phyloP scores from a whole-genome alignment of 495 filamentous ascomycete genomes.

The Aspergillus panamensis region DNA sequence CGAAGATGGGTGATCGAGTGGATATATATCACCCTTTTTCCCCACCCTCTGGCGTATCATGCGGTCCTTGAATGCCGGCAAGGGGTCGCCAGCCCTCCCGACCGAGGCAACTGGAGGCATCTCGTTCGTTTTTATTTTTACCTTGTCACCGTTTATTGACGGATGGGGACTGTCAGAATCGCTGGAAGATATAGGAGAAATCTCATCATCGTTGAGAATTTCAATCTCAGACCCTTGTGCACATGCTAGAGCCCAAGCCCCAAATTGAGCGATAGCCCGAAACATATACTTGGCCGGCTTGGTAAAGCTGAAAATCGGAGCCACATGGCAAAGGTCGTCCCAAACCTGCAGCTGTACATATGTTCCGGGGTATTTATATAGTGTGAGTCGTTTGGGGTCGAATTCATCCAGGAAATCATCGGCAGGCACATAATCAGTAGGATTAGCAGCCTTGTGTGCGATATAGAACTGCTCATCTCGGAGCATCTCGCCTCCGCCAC shows the following conservation, averaged over 20 bases:
- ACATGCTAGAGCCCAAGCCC: constrained; percentile 80
- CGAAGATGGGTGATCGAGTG: constrained; percentile 57
- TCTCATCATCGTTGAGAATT: constrained; percentile 71
- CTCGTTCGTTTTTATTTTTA: constrained; percentile 13
- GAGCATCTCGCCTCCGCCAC: constrained; percentile 82
- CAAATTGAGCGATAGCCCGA: constrained; percentile 83
- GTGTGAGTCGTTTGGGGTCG: constrained; percentile 49
- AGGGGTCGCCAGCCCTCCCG: constrained; percentile 75
- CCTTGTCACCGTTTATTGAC: constrained; percentile 23
- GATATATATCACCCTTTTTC: constrained; percentile 66
- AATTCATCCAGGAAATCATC: constrained; percentile 62
- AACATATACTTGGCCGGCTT: constrained; percentile 95
- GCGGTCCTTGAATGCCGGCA: constrained; percentile 72
- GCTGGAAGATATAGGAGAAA: constrained; percentile 69
- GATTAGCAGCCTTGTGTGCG: constrained; percentile 89
- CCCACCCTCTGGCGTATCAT: constrained; percentile 90
- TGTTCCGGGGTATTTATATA: constrained; percentile 70
- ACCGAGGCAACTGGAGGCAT: constrained; percentile 41
- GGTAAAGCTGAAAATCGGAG: constrained; percentile 85
- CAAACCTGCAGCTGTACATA: constrained; percentile 96
- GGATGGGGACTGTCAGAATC: constrained; percentile 39
- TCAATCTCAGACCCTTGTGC: constrained; percentile 77
- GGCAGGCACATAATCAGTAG: constrained; percentile 65
- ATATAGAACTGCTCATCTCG: constrained; percentile 93
- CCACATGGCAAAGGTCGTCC: constrained; percentile 92